Percentiles rank a stretch among this genome's conserved stretches.
phyloP scores from a whole-genome alignment of 108 stramenopile genomes.

The Skeletonema grethae region DNA sequence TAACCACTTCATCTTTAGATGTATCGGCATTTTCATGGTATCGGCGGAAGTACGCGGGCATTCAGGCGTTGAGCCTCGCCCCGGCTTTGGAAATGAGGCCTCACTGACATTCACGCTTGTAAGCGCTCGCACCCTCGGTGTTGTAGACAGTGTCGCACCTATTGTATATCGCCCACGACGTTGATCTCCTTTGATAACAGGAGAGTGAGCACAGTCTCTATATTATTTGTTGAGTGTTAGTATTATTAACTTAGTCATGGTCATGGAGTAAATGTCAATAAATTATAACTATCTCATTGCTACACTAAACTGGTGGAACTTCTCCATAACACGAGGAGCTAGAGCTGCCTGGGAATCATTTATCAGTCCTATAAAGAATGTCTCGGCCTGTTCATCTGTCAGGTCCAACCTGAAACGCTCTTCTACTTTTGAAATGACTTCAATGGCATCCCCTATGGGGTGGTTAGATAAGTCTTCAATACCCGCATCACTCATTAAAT shows the following conservation, averaged over 20 bases:
- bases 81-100: background rate
- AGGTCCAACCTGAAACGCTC: slow-evolving; percentile 93
- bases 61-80: background rate
- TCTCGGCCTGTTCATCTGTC: slow-evolving; percentile 94
- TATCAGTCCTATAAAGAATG: slow-evolving; percentile 87
- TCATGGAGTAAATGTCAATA: too few species aligned
- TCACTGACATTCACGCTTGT: background rate
- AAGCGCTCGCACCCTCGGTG: background rate
- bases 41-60: background rate
- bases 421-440: slow-evolving; percentile 92
- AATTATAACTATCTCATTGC: slow-evolving; percentile 25
- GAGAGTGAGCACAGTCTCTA: too few species aligned
- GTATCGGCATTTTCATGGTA: background rate
- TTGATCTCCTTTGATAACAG: background rate
- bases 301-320: slow-evolving; percentile 91
- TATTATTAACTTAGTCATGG: too few species aligned
- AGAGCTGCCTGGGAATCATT: slow-evolving; percentile 85
- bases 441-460: slow-evolving; percentile 82
- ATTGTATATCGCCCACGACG: background rate
- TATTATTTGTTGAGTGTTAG: too few species aligned
- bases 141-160: background rate
- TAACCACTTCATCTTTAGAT: background rate
- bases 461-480: slow-evolving; percentile 96
- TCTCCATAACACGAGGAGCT: slow-evolving; percentile 92
- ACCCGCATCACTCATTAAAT: slow-evolving; percentile 97